phyloP scores from a whole-genome alignment of 164 flowering plant species.

The Saururus chinensis region DNA sequence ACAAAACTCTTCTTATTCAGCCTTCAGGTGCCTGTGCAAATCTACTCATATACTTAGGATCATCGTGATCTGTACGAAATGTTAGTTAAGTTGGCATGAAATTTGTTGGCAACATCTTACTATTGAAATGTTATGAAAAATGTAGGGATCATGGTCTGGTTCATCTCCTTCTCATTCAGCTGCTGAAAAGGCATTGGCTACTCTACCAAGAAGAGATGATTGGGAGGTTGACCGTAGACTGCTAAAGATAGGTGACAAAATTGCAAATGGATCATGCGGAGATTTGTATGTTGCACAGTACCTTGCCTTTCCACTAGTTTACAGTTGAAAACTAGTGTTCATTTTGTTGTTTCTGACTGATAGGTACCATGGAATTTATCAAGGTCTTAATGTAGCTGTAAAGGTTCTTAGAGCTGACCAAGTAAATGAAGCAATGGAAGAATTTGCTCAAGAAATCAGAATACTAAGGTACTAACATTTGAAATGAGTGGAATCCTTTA shows the following conservation, averaged over 20 bases:
- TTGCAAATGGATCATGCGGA: constrained; percentile 92
- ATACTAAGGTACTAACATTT: constrained; percentile 48
- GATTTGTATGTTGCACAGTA: constrained; percentile 51
- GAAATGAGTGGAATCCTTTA: neutral
- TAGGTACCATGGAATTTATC: constrained; percentile 75
- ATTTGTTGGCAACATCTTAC: neutral
- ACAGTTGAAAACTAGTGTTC: neutral
- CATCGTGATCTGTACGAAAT: neutral
- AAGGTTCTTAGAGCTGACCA: constrained; percentile 73
- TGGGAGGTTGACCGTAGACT: constrained; percentile 76
- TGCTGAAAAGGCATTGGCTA: constrained; percentile 31
- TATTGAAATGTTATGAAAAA: neutral
- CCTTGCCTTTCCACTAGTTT: neutral
- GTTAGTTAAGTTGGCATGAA: no score
- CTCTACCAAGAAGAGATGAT: constrained; percentile 25
- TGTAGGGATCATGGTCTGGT: constrained; percentile 79
- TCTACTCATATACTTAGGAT: neutral
- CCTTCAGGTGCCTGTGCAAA: neutral
- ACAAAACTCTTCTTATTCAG: no score
- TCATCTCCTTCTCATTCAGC: constrained; percentile 49
- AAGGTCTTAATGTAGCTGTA: constrained; percentile 79
- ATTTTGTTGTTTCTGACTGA: neutral
- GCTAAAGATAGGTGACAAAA: constrained; percentile 65
- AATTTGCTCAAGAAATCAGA: constrained; percentile 80
- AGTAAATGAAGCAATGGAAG: constrained; percentile 56